A percentile compares a stretch with the other conserved stretches of the same genome.
phyloP scores from a whole-genome alignment of 768 basidiomycete species.

The Hirschioporus abietinus region DNA sequence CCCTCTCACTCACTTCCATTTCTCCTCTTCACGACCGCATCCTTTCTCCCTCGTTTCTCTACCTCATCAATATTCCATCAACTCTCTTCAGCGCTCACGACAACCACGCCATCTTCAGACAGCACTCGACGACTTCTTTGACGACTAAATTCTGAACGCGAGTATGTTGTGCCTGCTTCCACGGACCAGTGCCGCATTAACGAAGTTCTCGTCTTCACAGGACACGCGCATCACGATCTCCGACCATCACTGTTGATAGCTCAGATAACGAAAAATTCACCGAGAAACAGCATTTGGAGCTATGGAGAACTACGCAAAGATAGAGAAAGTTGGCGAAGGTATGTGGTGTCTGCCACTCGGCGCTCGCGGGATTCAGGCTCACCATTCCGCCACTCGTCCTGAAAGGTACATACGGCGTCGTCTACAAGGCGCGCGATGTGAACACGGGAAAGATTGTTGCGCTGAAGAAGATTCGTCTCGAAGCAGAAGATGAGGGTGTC shows the following conservation, averaged over 20 bases:
- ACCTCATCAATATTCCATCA: background rate
- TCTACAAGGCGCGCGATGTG: slow-evolving; percentile 92
- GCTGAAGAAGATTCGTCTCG: slow-evolving; percentile 96
- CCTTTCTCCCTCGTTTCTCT: background rate
- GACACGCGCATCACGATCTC: background rate
- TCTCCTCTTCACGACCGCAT: background rate
- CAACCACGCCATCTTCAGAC: background rate
- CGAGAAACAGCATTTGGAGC: background rate
- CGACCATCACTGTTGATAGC: background rate
- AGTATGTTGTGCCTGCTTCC: background rate
- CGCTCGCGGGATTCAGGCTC: background rate
- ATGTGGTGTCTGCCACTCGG: slow-evolving; percentile 34
- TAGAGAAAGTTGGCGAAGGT: slow-evolving; percentile 92
- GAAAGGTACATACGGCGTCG: slow-evolving; percentile 94
- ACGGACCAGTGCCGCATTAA: background rate
- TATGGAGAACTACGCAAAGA: slow-evolving; percentile 77
- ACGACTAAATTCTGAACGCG: background rate
- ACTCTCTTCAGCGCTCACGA: background rate
- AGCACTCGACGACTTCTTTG: background rate
- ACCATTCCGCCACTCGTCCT: background rate
- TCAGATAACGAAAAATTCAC: background rate
- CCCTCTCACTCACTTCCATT: background rate
- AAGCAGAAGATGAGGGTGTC: slow-evolving; percentile 98
- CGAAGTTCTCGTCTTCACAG: background rate
- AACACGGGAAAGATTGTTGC: slow-evolving; percentile 82